These are phyloP conservation scores for Skeletonema tropicum DNA, from an alignment of 108 stramenopile species.

Conservation along the genomic window DNA sequence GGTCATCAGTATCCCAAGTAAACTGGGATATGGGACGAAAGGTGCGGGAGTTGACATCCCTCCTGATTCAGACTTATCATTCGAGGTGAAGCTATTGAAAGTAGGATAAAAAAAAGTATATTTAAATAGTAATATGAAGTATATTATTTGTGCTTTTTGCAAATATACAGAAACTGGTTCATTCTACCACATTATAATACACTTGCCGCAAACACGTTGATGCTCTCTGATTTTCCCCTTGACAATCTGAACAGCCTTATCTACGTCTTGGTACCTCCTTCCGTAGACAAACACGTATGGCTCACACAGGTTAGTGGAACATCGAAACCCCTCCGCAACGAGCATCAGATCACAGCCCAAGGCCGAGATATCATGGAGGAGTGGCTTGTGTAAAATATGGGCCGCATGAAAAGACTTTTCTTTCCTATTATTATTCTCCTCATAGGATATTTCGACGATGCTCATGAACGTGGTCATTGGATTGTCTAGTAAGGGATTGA, in stretches of 20 bases:
- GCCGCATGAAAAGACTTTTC: neutral
- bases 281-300: constrained; percentile 14
- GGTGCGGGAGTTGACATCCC: constrained; percentile 46
- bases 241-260: constrained; percentile 10
- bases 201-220: neutral
- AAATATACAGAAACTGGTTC: neutral
- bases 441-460: constrained; percentile 9
- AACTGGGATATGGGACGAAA: constrained; percentile 57
- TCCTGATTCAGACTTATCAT: constrained; percentile 51
- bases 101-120: constrained; percentile 33
- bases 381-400: constrained; percentile 3
- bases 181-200: neutral
- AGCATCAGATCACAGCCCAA: neutral
- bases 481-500: constrained; percentile 8
- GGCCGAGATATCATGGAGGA: neutral
- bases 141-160: neutral
- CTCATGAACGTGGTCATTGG: neutral
- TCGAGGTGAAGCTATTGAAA: constrained; percentile 56
- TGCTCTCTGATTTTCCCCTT: neutral
- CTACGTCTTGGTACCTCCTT: neutral
- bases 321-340: constrained; percentile 1
- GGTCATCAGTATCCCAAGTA: constrained; percentile 53
- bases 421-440: neutral
- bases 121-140: neutral
- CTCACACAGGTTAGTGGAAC: constrained; percentile 7